Evolutionary conservation across 202 grass and related monocot genomes (phyloP).

Genomic region (Cymbopogon flexuosus): DNA sequence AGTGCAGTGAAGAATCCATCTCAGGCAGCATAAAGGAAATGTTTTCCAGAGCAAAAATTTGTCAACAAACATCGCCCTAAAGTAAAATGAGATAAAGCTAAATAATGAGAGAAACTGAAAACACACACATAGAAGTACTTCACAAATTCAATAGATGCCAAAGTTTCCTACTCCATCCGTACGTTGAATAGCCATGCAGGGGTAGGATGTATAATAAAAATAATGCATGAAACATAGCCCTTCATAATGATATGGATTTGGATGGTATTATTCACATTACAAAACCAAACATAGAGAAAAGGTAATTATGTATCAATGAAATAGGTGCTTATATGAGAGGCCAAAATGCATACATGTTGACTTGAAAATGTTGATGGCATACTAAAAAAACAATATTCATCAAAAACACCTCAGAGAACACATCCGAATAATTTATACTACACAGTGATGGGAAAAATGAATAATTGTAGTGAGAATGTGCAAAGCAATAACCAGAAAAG

Average conservation of each 20-base stretch:
- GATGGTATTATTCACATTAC: conserved; percentile 21
- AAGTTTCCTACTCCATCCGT: neutral
- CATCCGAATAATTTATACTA: neutral
- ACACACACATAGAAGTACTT: neutral
- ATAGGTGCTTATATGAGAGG: conserved; percentile 2
- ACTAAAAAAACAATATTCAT: neutral
- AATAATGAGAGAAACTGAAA: conserved; percentile 18
- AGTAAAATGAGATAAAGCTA: conserved; percentile 28
- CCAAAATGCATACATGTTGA: neutral
- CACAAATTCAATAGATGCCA: conserved; percentile 13
- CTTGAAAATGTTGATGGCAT: neutral
- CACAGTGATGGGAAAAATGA: neutral
- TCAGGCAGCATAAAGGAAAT: conserved; percentile 86
- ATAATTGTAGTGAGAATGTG: conserved; percentile 19
- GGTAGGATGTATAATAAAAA: neutral
- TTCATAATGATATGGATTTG: neutral
- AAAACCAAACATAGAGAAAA: neutral
- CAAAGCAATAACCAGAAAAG: neutral
- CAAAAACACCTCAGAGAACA: neutral
- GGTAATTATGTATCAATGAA: conserved; percentile 12
- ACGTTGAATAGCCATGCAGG: neutral
- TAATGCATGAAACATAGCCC: conserved; percentile 1
- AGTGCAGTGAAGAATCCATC: conserved; percentile 95
- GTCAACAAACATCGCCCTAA: conserved; percentile 79
- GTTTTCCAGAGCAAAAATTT: conserved; percentile 95